Conservation (phyloP, 331 rosid species). For the Rhamnella rubrinervis region DNA sequence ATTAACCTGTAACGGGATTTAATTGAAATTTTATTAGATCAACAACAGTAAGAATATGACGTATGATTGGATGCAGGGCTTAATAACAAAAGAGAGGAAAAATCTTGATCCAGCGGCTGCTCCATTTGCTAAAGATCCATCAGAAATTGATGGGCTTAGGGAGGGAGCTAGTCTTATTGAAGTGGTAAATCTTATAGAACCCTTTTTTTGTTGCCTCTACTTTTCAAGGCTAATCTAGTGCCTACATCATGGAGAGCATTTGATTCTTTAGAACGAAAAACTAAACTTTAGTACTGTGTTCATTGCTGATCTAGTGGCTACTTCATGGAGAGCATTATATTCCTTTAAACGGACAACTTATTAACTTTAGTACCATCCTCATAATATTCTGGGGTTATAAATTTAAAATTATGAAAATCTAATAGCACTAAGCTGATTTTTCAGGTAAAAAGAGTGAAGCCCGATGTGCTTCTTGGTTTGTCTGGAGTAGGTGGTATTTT, state of each 20-base stretch:
- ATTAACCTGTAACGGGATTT: slow-evolving; percentile 6
- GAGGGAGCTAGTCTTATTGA: slow-evolving; percentile 89
- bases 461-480: slow-evolving; percentile 93
- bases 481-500: slow-evolving; percentile 98
- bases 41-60: not conserved
- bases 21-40: not conserved
- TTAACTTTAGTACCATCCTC: slow-evolving; percentile 9
- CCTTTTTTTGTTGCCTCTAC: slow-evolving; percentile 15
- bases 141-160: slow-evolving; percentile 67
- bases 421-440: slow-evolving; percentile 20
- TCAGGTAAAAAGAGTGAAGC: slow-evolving; percentile 90
- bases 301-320: slow-evolving; percentile 9
- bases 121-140: slow-evolving; percentile 81
- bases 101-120: slow-evolving; percentile 81
- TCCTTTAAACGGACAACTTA: slow-evolving; percentile 6
- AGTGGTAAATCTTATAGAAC: slow-evolving; percentile 65
- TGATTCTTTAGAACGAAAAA: slow-evolving; percentile 16
- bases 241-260: slow-evolving; percentile 13
- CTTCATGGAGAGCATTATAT: slow-evolving; percentile 19
- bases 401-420: slow-evolving; percentile 10
- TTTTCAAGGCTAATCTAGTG: slow-evolving; percentile 4
- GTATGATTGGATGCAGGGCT: slow-evolving; percentile 66
- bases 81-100: slow-evolving; percentile 78
- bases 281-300: slow-evolving; percentile 8
- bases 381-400: slow-evolving; percentile 13